Conservation (phyloP, 1,139 yeast species). For the Debaryomyces subglobosus region DNA sequence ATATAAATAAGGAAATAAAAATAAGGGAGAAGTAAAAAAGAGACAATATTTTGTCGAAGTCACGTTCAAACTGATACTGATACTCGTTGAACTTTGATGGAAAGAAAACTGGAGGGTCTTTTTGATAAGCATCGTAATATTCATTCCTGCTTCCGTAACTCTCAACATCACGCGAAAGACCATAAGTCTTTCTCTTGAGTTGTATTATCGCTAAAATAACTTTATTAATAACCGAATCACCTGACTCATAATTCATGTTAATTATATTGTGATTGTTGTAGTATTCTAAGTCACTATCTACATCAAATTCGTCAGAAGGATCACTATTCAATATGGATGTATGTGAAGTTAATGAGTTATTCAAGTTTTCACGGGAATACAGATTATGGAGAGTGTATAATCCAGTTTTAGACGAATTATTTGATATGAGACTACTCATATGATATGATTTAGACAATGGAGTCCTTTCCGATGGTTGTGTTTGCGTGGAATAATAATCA, state of each 20-base stretch:
- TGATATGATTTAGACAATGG: background rate
- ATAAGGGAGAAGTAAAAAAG: slow-evolving; percentile 42
- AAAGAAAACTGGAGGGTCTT: background rate
- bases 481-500: slow-evolving; percentile 3
- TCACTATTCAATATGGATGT: background rate
- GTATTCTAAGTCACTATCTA: background rate
- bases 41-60: slow-evolving; percentile 28
- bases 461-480: background rate
- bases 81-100: slow-evolving; percentile 3
- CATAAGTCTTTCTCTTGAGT: background rate
- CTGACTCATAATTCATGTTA: background rate
- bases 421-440: slow-evolving; percentile 4
- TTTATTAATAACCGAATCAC: slow-evolving; percentile 3
- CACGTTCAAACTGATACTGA: slow-evolving; percentile 7
- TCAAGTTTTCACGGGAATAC: slow-evolving; percentile 1
- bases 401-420: slow-evolving; percentile 8
- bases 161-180: slow-evolving; percentile 1
- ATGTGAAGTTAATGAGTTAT: background rate
- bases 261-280: background rate
- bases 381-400: slow-evolving; percentile 1
- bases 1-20: slow-evolving; percentile 38
- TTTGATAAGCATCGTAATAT: background rate
- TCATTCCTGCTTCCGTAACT: background rate
- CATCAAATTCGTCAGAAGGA: slow-evolving; percentile 2
- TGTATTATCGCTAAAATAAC: slow-evolving; percentile 2